phyloP scores from a whole-genome alignment of 306 rosid genomes.

The Benincasa hispida region DNA sequence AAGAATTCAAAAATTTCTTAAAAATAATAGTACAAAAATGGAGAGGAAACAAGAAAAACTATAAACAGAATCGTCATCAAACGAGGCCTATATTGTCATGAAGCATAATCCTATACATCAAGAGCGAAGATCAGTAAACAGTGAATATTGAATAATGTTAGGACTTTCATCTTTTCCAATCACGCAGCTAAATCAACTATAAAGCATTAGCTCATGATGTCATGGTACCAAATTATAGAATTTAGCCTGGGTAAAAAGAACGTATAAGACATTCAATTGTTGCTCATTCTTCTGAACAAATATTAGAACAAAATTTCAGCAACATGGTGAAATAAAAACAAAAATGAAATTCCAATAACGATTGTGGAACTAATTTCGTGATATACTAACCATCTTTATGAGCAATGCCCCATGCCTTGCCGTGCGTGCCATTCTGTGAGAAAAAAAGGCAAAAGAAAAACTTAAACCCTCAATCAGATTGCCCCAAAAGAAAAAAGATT shows the following conservation, averaged over 20 bases:
- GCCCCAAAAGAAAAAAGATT: not conserved
- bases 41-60: not conserved
- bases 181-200: not conserved
- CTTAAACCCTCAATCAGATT: conserved; percentile 10
- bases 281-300: not conserved
- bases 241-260: not conserved
- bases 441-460: not conserved
- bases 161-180: too few species aligned
- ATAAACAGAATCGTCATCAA: not conserved
- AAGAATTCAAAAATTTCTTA: too few species aligned
- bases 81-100: not conserved
- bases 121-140: not conserved
- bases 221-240: not conserved
- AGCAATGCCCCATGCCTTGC: conserved; percentile 96
- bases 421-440: conserved; percentile 76
- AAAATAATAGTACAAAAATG: too few species aligned
- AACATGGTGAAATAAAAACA: not conserved
- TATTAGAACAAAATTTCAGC: not conserved
- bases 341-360: not conserved
- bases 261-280: not conserved
- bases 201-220: not conserved
- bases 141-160: not conserved
- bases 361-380: not conserved
- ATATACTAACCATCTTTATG: conserved; percentile 53
- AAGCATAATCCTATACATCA: not conserved